A percentile compares a stretch with the other conserved stretches of the same genome.
These are phyloP conservation scores for Hyphodiscus sp. DNA, from an alignment of 2,329 filamentous ascomycete species.

Conservation along the genomic window DNA sequence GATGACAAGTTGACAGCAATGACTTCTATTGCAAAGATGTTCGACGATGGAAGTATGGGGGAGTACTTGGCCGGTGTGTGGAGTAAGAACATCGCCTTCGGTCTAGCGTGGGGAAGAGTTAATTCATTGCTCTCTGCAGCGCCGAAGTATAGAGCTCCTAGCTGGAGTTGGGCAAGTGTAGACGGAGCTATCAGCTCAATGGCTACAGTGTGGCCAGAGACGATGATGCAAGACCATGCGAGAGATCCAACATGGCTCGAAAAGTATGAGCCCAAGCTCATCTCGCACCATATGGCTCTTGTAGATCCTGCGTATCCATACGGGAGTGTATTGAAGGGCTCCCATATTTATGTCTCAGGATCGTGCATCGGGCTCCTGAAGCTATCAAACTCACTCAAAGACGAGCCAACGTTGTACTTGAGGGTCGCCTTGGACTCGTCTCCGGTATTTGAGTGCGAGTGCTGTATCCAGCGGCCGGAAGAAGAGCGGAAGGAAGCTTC, in stretches of 20 bases:
- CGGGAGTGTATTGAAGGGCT: background rate
- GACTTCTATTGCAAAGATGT: slow-evolving; percentile 17
- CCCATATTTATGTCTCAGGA: background rate
- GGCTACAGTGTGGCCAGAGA: background rate
- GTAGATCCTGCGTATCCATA: background rate
- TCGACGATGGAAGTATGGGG: slow-evolving; percentile 1
- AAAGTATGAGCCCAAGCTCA: background rate
- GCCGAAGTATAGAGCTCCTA: slow-evolving; percentile 4
- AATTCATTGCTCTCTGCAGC: background rate
- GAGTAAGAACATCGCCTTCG: background rate
- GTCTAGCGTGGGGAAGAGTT: slow-evolving; percentile 3
- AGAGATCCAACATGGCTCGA: background rate
- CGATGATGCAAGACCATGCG: background rate
- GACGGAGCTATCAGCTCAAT: background rate
- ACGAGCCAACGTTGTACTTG: background rate
- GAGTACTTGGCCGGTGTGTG: slow-evolving; percentile 8
- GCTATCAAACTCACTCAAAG: background rate
- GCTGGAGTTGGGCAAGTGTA: slow-evolving; percentile 3
- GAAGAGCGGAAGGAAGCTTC: background rate
- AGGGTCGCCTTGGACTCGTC: background rate
- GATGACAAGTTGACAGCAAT: slow-evolving; percentile 22
- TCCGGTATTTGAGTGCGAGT: slow-evolving; percentile 2
- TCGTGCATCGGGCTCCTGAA: background rate
- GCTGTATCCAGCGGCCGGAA: background rate
- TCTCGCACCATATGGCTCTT: background rate